Percentiles rank a stretch among this genome's conserved stretches.
Evolutionary conservation across 116 monocot genomes (phyloP).

Genomic region (Posidonia oceanica): DNA sequence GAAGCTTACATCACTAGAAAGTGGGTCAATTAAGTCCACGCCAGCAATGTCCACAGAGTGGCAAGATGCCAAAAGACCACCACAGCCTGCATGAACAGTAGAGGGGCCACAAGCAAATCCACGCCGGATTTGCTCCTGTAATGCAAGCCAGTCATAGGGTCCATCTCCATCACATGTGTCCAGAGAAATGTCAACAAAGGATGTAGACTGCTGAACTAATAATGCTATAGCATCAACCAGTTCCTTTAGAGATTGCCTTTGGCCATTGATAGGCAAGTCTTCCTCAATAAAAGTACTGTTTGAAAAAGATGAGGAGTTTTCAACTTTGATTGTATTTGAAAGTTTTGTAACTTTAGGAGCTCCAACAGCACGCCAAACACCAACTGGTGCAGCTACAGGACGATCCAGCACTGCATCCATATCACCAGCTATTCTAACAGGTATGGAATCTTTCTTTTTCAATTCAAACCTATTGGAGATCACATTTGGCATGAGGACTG

Average conservation of each 20-base stretch:
- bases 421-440: slow-evolving; percentile 76
- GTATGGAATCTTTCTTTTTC: slow-evolving; percentile 61
- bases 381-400: slow-evolving; percentile 39
- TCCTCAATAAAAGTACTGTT: slow-evolving; percentile 36
- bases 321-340: slow-evolving; percentile 20
- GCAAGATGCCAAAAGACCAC: slow-evolving; percentile 71
- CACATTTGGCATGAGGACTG: slow-evolving; percentile 14
- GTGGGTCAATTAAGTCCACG: slow-evolving; percentile 68
- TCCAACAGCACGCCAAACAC: slow-evolving; percentile 90
- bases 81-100: slow-evolving; percentile 94
- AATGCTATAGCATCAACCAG: slow-evolving; percentile 73
- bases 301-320: slow-evolving; percentile 31
- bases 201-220: slow-evolving; percentile 79
- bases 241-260: slow-evolving; percentile 59
- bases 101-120: slow-evolving; percentile 87
- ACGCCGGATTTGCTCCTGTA: slow-evolving; percentile 76
- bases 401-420: slow-evolving; percentile 52
- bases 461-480: slow-evolving; percentile 33
- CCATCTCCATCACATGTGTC: slow-evolving; percentile 72
- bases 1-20: slow-evolving; percentile 81
- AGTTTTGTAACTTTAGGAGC: slow-evolving; percentile 46
- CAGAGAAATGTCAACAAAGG: slow-evolving; percentile 84
- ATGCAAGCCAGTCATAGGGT: slow-evolving; percentile 69
- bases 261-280: slow-evolving; percentile 15
- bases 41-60: slow-evolving; percentile 97